A percentile compares a stretch with the other conserved stretches of the same genome.
Conservation (phyloP, 768 basidiomycete genomes). For the Pseudohyphozyma bogoriensis region DNA sequence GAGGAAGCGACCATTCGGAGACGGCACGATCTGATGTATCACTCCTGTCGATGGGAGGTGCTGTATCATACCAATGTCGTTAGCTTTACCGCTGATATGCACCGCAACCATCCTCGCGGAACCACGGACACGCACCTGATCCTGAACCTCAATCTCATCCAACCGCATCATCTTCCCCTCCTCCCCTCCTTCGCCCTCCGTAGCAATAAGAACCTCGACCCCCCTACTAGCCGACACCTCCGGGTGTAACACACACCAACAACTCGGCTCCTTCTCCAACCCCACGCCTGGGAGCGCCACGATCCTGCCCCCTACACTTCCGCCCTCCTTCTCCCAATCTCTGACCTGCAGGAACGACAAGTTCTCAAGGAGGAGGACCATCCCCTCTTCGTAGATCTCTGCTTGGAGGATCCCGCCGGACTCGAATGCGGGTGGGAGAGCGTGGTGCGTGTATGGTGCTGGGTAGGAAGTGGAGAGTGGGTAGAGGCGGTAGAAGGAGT, state of each 20-base stretch:
- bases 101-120: too few species aligned
- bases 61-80: conserved; percentile 36
- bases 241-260: conserved; percentile 84
- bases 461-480: conserved; percentile 20
- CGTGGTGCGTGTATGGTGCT: conserved; percentile 65
- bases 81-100: background rate
- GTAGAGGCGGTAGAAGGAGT: conserved; percentile 82
- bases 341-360: conserved; percentile 73
- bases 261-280: conserved; percentile 63
- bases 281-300: conserved; percentile 41
- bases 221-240: conserved; percentile 81
- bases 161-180: conserved; percentile 75
- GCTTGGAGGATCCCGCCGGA: conserved; percentile 70
- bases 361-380: conserved; percentile 72
- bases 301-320: conserved; percentile 6
- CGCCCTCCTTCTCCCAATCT: conserved; percentile 49
- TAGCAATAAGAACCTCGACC: conserved; percentile 75
- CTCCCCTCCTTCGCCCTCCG: too few species aligned
- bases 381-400: conserved; percentile 69
- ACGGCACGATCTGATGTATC: conserved; percentile 78
- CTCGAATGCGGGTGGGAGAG: conserved; percentile 67
- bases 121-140: conserved; percentile 45
- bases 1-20: conserved; percentile 87
- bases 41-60: too few species aligned
- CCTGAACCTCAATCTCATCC: conserved; percentile 77